Evolutionary conservation across 805 yeast genomes (phyloP), one percentile per base, ranked within the genome.

Genomic region (Blastobotrys americana): DNA sequence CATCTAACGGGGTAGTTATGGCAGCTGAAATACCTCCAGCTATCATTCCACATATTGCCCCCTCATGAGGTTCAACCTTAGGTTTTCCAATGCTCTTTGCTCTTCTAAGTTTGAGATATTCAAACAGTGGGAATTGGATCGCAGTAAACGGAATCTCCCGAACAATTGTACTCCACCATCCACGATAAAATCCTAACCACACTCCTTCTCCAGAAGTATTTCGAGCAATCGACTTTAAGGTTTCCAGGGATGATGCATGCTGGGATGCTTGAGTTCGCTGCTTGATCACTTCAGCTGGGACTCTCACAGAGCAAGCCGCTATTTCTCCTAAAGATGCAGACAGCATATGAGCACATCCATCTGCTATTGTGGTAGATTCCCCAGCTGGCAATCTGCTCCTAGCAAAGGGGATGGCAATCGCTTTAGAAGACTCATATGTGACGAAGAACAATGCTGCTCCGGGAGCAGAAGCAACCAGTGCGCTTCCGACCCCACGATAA

Each of bases 11-110:
- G 9, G 93, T 90, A 1, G 98, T 90, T 16, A 84, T 64, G 0
- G 96, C 97, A 4, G 97, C 96, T 27, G 97, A 95, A 10, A 84
- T 71, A 0, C 94, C 97, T 45, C 98, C 98, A 23, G 96, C 89
- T 17, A 89, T 68, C 44, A 93, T 95, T 53, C 98, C 98, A 52
- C 93, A 76, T 5, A 90, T 47, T 0, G 97, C 89, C 10, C 96
- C 96, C 58, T 82, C 83, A 53, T 77, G 63, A 3, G 90, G 81
- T 8, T 81, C 69, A 4, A 76, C 70, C 20, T 65, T 64, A 1
- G 68, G 70, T 0, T 65, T 57, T 2, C 63, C 62, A 44, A 69
- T 69, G 18, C 56, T 53, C 13, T 55, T 50, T 0, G 82, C 71
- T 79, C 85, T 75, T n/a, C 53, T 47, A 1, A 80, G 71, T 68